phyloP scores from a whole-genome alignment of 768 basidiomycete species.

The Suillus ampliporus region DNA sequence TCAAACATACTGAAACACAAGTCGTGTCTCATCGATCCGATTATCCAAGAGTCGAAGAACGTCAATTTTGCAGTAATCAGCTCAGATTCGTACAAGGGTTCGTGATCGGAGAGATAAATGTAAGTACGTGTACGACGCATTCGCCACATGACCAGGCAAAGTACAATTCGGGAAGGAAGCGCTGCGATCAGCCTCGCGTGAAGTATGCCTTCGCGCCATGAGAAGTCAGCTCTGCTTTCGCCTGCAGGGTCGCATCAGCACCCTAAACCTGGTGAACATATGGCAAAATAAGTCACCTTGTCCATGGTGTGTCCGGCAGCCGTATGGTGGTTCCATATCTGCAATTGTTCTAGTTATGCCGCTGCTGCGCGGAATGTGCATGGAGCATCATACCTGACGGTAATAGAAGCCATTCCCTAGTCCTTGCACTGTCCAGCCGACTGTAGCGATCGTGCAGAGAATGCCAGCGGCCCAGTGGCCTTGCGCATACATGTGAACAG shows the following conservation, averaged over 20 bases:
- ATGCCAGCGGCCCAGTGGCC: slow-evolving; percentile 81
- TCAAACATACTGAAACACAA: not conserved
- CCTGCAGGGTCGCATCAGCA: slow-evolving; percentile 50
- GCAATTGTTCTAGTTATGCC: slow-evolving; percentile 16
- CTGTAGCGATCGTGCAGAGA: slow-evolving; percentile 78
- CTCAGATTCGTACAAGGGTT: slow-evolving; percentile 2
- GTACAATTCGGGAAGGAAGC: slow-evolving; percentile 16
- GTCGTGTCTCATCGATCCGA: not conserved
- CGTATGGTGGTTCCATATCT: slow-evolving; percentile 82
- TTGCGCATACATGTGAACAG: slow-evolving; percentile 76
- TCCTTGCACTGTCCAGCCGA: slow-evolving; percentile 89
- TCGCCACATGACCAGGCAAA: not conserved
- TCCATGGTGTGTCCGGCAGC: slow-evolving; percentile 89
- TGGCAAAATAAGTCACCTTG: slow-evolving; percentile 55
- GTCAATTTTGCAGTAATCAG: slow-evolving; percentile 2
- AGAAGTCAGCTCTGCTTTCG: slow-evolving; percentile 79
- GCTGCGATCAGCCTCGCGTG: slow-evolving; percentile 66
- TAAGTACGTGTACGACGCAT: slow-evolving; percentile 24
- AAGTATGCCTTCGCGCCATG: slow-evolving; percentile 92
- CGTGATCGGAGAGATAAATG: slow-evolving; percentile 14
- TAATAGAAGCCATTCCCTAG: slow-evolving; percentile 82
- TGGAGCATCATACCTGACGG: slow-evolving; percentile 59
- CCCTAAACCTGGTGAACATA: not conserved
- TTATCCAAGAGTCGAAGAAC: not conserved
- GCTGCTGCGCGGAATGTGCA: slow-evolving; percentile 21